A percentile compares a stretch with the other conserved stretches of the same genome.
These are phyloP conservation scores for Saturnispora hagleri DNA, from an alignment of 805 yeast species.

Conservation along the genomic window DNA sequence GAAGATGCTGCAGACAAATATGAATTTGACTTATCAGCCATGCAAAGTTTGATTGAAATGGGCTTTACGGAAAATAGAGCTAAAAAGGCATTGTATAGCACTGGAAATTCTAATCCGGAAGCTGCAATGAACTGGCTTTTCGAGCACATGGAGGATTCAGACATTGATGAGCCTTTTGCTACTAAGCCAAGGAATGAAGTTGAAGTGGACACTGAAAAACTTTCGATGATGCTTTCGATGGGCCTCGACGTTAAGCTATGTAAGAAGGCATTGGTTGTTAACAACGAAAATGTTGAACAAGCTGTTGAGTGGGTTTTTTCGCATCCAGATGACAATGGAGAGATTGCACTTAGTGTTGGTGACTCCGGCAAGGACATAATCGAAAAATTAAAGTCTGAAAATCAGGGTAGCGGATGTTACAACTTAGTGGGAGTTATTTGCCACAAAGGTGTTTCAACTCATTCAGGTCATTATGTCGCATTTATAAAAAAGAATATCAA, in stretches of 20 bases:
- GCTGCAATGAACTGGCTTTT: slow-evolving; percentile 87
- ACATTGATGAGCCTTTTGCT: slow-evolving; percentile 56
- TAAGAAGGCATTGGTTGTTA: slow-evolving; percentile 59
- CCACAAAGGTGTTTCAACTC: slow-evolving; percentile 84
- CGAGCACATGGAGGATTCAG: slow-evolving; percentile 78
- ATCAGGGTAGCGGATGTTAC: slow-evolving; percentile 25
- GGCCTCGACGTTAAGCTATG: slow-evolving; percentile 65
- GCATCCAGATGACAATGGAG: slow-evolving; percentile 73
- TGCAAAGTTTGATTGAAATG: slow-evolving; percentile 59
- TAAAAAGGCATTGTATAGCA: slow-evolving; percentile 56
- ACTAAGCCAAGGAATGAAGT: neutral
- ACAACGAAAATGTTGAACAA: slow-evolving; percentile 52
- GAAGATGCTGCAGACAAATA: slow-evolving; percentile 30
- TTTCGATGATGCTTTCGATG: slow-evolving; percentile 54
- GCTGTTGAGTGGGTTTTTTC: slow-evolving; percentile 89
- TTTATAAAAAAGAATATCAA: slow-evolving; percentile 44
- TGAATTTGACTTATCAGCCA: slow-evolving; percentile 44
- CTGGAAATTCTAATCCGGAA: slow-evolving; percentile 59
- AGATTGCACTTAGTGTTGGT: slow-evolving; percentile 26
- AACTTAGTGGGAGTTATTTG: slow-evolving; percentile 59
- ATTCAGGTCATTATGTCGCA: slow-evolving; percentile 88
- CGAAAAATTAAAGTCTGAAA: slow-evolving; percentile 6
- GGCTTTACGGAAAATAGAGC: slow-evolving; percentile 75
- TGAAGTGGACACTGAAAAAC: slow-evolving; percentile 24
- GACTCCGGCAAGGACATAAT: slow-evolving; percentile 9